Conservation (phyloP, 2,329 filamentous ascomycete genomes). For the Epicoccum sorghinum region DNA sequence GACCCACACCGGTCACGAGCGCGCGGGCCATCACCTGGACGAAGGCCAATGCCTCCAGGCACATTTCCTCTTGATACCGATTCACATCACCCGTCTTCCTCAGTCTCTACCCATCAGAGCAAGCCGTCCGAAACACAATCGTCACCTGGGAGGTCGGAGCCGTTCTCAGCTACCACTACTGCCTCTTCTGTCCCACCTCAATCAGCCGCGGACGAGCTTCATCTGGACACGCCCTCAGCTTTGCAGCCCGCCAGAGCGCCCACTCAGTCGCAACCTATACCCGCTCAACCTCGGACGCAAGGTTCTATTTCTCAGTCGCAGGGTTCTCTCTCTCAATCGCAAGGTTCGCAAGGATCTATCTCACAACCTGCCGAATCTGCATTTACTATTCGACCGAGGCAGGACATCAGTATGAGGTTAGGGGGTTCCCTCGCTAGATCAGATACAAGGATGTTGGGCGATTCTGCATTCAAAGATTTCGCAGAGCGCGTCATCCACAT, state of each 20-base stretch:
- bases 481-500: constrained; percentile 73
- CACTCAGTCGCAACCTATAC: constrained; percentile 2
- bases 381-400: constrained; percentile 24
- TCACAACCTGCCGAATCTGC: constrained; percentile 16
- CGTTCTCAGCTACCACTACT: constrained; percentile 24
- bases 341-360: constrained; percentile 3
- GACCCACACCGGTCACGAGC: constrained; percentile 41
- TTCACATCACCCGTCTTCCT: constrained; percentile 29
- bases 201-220: constrained; percentile 25
- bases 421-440: constrained; percentile 33
- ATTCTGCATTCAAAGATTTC: constrained; percentile 70
- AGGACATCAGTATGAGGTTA: constrained; percentile 21
- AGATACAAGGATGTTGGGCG: constrained; percentile 40
- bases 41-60: constrained; percentile 34
- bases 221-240: constrained; percentile 23
- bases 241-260: constrained; percentile 9
- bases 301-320: constrained; percentile 6
- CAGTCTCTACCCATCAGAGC: constrained; percentile 36
- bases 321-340: not conserved
- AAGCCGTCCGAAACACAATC: constrained; percentile 29
- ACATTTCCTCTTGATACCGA: constrained; percentile 34
- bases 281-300: constrained; percentile 11
- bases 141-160: constrained; percentile 32
- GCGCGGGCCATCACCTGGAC: constrained; percentile 37
- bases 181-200: constrained; percentile 16